Percentiles rank a stretch among this genome's conserved stretches.
Conservation (phyloP, 192 early-diverging fungal genomes). For the Mortierella claussenii region DNA sequence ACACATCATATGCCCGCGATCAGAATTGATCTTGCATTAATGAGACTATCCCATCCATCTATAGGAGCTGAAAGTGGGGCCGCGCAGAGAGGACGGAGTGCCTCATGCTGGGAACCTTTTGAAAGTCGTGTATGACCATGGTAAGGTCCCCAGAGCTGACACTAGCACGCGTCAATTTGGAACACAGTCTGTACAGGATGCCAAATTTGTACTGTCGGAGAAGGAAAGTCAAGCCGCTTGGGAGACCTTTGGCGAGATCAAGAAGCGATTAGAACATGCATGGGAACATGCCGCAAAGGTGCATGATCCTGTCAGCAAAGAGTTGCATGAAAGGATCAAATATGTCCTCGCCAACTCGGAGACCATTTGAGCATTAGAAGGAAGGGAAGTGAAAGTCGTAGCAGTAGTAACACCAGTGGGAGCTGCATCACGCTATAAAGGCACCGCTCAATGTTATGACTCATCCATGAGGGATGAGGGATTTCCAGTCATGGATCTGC, state of each 20-base stretch:
- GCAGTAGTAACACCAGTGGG: too few relatives aligned
- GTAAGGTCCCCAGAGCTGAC: conserved; percentile 39
- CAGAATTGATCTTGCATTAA: too few relatives aligned
- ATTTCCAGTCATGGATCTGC: too few relatives aligned
- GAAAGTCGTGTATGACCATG: conserved; percentile 72
- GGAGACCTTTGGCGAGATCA: conserved; percentile 71
- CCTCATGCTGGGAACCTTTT: conserved; percentile 59
- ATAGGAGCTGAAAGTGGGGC: background rate
- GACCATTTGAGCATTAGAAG: conserved; percentile 2
- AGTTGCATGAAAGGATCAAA: conserved; percentile 37
- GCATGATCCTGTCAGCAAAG: conserved; percentile 51
- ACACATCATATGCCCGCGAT: too few relatives aligned
- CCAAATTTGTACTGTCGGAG: conserved; percentile 3
- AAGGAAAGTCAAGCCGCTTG: conserved; percentile 44
- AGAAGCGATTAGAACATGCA: conserved; percentile 61
- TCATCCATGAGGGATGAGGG: too few relatives aligned
- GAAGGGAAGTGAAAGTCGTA: background rate
- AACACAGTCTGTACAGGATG: background rate
- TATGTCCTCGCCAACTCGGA: too few relatives aligned
- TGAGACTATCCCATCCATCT: too few relatives aligned
- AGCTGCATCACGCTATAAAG: too few relatives aligned
- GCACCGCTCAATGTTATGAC: too few relatives aligned
- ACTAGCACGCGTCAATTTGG: conserved; percentile 3
- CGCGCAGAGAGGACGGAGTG: conserved; percentile 29
- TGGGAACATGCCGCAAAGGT: conserved; percentile 66